Evolutionary conservation across 2,329 filamentous ascomycete species (phyloP), one percentile per base, ranked within the genome.

Genomic region (Penicillium paneum): DNA sequence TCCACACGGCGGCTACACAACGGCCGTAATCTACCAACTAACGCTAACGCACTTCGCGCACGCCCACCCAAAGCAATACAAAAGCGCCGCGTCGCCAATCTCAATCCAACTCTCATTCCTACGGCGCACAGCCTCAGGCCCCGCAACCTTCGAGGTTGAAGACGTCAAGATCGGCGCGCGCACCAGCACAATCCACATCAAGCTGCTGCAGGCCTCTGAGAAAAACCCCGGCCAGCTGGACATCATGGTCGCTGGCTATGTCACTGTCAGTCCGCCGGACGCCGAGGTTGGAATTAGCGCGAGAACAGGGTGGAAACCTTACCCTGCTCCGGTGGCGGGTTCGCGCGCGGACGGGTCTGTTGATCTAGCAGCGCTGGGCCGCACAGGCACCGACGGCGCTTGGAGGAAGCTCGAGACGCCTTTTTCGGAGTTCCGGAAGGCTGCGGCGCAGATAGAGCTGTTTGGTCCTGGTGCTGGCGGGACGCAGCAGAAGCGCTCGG

Each of bases 1-100:
- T 12, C 86, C 87, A 6, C 85, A 90, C 69, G 87, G 87, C 49
- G 87, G 87, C 54, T 88, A 86, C 63, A 82, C 88, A 15, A 85
- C 86, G 10, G 79, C 84, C 0, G 77, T 81, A 45, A 79, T 90
- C 57, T 78, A 87, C 57, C 78, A 79, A 50, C 82, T 85, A 17
- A 83, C 83, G 24, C 72, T 74, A 10, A 78, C 74, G 2, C 86
- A 89, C 70, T 86, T 87, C 74, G 70, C 78, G 7, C 81, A 84
- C 6, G 80, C 86, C 19, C 73, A 78, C 56, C 76, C 79, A 47
- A 81, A 81, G 47, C 80, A 83, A 55, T 71, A 72, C 59, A 63
- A 66, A 32, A 66, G 64, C 35, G 60, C 69, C 12, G 83, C 85
- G 1, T 80, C 86, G 53, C 84, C 84, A 5, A 81, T 88, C 51